Evolutionary conservation across 2,329 filamentous ascomycete species (phyloP), one percentile per base, ranked within the genome.

Genomic region (Cytospora schulzeri): DNA sequence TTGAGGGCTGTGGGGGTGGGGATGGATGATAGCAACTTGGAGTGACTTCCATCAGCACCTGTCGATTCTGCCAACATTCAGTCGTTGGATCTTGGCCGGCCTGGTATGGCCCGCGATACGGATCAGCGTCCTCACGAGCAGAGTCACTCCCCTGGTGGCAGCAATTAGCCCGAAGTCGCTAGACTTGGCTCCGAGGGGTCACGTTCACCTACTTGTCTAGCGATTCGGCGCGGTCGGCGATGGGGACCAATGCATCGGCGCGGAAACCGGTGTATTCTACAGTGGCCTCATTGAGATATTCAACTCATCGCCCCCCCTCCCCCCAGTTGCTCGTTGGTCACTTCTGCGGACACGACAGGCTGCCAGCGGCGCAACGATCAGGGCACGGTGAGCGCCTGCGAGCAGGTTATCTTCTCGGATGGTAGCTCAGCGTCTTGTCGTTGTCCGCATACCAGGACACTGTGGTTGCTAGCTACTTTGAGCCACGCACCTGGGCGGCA

Each of bases 161-260:
- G 71, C 67, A 65, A 67, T 61, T 56, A 69, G 66, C 48, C 70
- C 69, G n/a, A 68, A 66, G 17, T 69, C 71, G 55, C 64, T 68
- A 54, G 35, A 35, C 31, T 53, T 76, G 4, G 22, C 77, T 85
- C 45, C 79, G 79, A 69, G 83, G 83, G 24, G 76, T 83, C 14
- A 79, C 80, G 1, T 73, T 86, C 19, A 65, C 85, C 38, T 83
- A 81, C 68, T 80, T 81, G 0, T 80, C 78, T 3, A 82, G 82
- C n/a, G 82, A 84, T 78, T 75, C 52, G 83, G 81, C 56, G 78
- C 82, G 19, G 77, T 76, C 28, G 76, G 78, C 53, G 77, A 78
- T 66, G 68, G 71, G 54, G 70, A 70, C n/a, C 58, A 66, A 33
- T 80, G 78, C 68, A 75, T 79, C 62, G 71, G 76, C 62, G 63